These are phyloP conservation scores for Aspergillus sp. DNA, from an alignment of 2,329 filamentous ascomycete species.

Conservation along the genomic window DNA sequence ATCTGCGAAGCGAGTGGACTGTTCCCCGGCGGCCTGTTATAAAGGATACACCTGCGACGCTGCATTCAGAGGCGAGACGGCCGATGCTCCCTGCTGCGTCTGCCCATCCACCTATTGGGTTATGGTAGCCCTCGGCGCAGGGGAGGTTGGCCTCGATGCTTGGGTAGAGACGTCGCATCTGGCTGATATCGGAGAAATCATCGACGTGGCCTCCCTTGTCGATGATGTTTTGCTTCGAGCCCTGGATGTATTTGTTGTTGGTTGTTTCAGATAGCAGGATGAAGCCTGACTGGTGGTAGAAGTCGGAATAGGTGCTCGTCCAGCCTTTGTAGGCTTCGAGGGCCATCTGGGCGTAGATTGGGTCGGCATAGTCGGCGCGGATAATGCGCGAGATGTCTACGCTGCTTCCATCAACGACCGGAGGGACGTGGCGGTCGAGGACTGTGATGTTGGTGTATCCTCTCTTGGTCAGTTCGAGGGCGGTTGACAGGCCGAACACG, in stretches of 20 bases:
- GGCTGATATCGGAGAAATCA: slow-evolving; percentile 42
- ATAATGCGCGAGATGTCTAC: slow-evolving; percentile 43
- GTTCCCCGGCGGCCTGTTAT: slow-evolving; percentile 38
- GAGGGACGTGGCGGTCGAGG: slow-evolving; percentile 34
- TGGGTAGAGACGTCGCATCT: slow-evolving; percentile 18
- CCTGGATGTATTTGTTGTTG: slow-evolving; percentile 26
- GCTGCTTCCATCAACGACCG: slow-evolving; percentile 39
- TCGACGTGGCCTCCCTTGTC: slow-evolving; percentile 35
- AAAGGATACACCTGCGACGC: slow-evolving; percentile 43
- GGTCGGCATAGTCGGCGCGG: slow-evolving; percentile 67
- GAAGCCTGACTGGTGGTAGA: slow-evolving; percentile 25
- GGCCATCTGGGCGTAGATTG: slow-evolving; percentile 70
- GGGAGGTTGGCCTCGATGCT: slow-evolving; percentile 52
- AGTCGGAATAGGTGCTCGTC: slow-evolving; percentile 38
- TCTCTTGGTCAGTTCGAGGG: slow-evolving; percentile 25
- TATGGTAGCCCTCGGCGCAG: slow-evolving; percentile 64
- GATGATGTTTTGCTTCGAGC: slow-evolving; percentile 35
- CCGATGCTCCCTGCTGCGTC: slow-evolving; percentile 63
- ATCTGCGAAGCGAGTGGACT: slow-evolving; percentile 28
- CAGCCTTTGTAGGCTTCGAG: slow-evolving; percentile 68
- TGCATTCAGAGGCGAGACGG: slow-evolving; percentile 25
- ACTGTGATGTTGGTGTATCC: slow-evolving; percentile 31
- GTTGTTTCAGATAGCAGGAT: slow-evolving; percentile 26
- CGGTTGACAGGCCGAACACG: slow-evolving; percentile 28
- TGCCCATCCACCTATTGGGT: slow-evolving; percentile 75